A percentile compares a stretch with the other conserved stretches of the same genome.
phyloP scores from a whole-genome alignment of 139 green algal genomes.

The Zygnema cylindricum region DNA sequence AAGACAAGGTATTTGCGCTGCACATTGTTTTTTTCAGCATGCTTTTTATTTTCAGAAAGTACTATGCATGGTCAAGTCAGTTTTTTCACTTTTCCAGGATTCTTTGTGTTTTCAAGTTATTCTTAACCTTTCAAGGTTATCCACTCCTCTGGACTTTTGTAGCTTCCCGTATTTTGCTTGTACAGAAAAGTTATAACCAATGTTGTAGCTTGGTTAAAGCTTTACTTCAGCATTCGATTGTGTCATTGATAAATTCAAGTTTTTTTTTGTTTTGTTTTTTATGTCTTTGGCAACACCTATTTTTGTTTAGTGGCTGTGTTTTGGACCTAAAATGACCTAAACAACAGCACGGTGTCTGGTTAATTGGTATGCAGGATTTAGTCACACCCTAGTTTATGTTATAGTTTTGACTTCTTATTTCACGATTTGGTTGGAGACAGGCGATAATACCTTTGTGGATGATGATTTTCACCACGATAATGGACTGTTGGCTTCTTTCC shows the following conservation, averaged over 20 bases:
- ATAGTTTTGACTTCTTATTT: neutral
- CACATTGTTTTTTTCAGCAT: neutral
- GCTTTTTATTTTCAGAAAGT: neutral
- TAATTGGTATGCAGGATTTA: neutral
- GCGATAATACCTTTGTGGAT: neutral
- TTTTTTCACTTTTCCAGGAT: neutral
- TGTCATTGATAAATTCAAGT: no score
- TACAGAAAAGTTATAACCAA: no score
- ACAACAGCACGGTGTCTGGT: neutral
- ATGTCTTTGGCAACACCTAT: no score
- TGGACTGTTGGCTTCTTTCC: neutral
- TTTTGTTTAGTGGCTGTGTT: no score
- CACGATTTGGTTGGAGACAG: neutral
- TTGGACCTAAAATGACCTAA: no score
- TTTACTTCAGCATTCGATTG: no score
- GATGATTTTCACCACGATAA: neutral
- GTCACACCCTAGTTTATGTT: neutral
- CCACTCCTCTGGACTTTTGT: neutral
- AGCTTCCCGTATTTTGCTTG: neutral
- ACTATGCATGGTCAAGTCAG: neutral
- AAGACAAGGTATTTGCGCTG: neutral
- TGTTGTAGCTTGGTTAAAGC: no score
- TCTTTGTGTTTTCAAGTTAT: neutral
- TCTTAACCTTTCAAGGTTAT: neutral
- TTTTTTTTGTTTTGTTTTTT: no score